Evolutionary conservation across 805 yeast species (phyloP).

Genomic region (Tetrapisispora namnaoensis): DNA sequence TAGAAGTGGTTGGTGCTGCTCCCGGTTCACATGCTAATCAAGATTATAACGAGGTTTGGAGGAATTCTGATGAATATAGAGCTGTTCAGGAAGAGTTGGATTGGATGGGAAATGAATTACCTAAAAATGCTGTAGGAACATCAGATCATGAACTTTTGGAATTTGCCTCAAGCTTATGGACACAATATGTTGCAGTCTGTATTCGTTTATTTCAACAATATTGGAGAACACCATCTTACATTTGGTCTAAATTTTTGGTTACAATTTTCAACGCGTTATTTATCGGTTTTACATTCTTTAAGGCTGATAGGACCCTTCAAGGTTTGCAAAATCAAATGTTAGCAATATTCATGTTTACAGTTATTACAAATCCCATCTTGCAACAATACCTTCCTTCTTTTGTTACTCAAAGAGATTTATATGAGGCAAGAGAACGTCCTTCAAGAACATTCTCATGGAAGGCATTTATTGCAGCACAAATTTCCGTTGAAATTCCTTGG

Average conservation of each 20-base stretch:
- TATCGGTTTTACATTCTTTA: slow-evolving; percentile 68
- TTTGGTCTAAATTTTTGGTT: slow-evolving; percentile 50
- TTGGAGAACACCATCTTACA: slow-evolving; percentile 57
- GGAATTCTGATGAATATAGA: slow-evolving; percentile 50
- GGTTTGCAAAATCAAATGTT: slow-evolving; percentile 79
- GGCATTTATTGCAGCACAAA: slow-evolving; percentile 52
- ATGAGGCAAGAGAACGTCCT: slow-evolving; percentile 67
- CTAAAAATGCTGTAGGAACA: slow-evolving; percentile 28
- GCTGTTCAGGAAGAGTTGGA: slow-evolving; percentile 52
- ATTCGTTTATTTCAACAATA: slow-evolving; percentile 52
- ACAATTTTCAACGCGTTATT: slow-evolving; percentile 48
- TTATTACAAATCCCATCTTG: slow-evolving; percentile 44
- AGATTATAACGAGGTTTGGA: slow-evolving; percentile 73
- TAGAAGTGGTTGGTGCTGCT: slow-evolving; percentile 75
- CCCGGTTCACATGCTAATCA: slow-evolving; percentile 68
- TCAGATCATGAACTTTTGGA: slow-evolving; percentile 28
- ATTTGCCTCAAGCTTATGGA: slow-evolving; percentile 35
- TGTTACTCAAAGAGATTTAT: slow-evolving; percentile 52
- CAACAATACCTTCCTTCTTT: slow-evolving; percentile 58
- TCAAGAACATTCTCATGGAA: slow-evolving; percentile 63
- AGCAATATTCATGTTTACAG: slow-evolving; percentile 58
- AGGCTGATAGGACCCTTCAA: slow-evolving; percentile 52
- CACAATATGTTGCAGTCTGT: slow-evolving; percentile 39
- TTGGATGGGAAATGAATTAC: slow-evolving; percentile 51
- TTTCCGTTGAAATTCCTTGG: slow-evolving; percentile 61